These are phyloP conservation scores for Fusarium sp. DNA, from an alignment of 2,329 filamentous ascomycete genomes.

Conservation along the genomic window DNA sequence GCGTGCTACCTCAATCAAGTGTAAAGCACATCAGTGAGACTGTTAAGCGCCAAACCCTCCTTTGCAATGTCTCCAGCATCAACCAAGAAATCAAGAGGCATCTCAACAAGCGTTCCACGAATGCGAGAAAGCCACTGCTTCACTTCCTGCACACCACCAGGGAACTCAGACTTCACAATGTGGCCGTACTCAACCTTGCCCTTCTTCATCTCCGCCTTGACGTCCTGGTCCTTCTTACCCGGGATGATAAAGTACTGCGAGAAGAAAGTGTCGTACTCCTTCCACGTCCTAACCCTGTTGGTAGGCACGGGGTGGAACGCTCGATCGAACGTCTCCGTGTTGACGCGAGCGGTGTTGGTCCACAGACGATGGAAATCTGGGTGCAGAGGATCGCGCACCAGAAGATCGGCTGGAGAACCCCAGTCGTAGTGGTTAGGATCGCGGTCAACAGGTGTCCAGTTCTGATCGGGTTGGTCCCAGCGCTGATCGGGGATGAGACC, in stretches of 20 bases:
- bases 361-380: constrained; percentile 77
- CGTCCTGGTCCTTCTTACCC: constrained; percentile 63
- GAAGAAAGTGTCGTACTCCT: constrained; percentile 79
- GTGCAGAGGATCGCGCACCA: constrained; percentile 80
- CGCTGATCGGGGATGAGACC: constrained; percentile 82
- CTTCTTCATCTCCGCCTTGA: constrained; percentile 59
- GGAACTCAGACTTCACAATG: constrained; percentile 83
- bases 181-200: constrained; percentile 85
- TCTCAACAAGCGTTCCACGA: constrained; percentile 82
- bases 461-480: constrained; percentile 74
- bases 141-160: constrained; percentile 76
- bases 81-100: constrained; percentile 91
- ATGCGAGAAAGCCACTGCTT: constrained; percentile 76
- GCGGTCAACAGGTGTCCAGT: constrained; percentile 79
- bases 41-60: constrained; percentile 79
- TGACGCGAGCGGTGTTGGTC: constrained; percentile 77
- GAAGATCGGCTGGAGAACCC: constrained; percentile 72
- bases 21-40: constrained; percentile 78
- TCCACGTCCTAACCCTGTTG: constrained; percentile 76
- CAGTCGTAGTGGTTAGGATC: constrained; percentile 80
- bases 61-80: constrained; percentile 82
- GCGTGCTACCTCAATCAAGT: constrained; percentile 56
- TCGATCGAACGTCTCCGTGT: constrained; percentile 83
- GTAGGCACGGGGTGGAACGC: constrained; percentile 85
- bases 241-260: constrained; percentile 72